A percentile compares a stretch with the other conserved stretches of the same genome.
These are phyloP conservation scores for Yarrowia hollandica DNA, from an alignment of 805 yeast species.

Conservation along the genomic window DNA sequence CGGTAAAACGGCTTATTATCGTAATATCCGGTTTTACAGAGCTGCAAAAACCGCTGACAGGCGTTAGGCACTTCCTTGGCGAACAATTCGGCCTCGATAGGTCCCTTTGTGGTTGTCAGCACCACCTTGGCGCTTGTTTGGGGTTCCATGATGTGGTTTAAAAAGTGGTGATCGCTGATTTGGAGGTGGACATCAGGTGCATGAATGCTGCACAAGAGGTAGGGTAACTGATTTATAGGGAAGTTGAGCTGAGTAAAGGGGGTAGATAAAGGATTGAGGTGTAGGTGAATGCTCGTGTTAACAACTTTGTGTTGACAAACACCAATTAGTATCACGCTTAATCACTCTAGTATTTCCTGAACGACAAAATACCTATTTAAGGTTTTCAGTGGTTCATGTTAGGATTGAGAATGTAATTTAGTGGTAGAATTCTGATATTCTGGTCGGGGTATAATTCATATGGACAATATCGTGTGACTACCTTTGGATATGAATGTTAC, in stretches of 20 bases:
- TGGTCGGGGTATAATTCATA: no score
- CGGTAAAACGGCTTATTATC: conserved; percentile 47
- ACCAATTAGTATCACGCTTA: no score
- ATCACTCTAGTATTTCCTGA: no score
- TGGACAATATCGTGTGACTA: no score
- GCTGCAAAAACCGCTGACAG: conserved; percentile 50
- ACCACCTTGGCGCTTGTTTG: conserved; percentile 47
- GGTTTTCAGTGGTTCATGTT: no score
- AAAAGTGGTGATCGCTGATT: not conserved
- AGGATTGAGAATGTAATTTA: no score
- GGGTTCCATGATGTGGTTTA: conserved; percentile 33
- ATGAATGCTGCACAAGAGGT: not conserved
- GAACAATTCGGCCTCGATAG: conserved; percentile 61
- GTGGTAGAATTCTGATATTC: no score
- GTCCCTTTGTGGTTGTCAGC: conserved; percentile 59
- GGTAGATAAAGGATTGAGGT: no score
- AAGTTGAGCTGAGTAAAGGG: no score
- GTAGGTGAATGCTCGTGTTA: no score
- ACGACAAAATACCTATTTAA: not conserved
- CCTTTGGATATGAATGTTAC: no score
- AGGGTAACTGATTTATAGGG: conserved; percentile 11
- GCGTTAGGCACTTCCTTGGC: conserved; percentile 64
- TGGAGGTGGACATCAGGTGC: conserved; percentile 11
- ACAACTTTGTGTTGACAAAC: no score
- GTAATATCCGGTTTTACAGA: conserved; percentile 49